Conservation (phyloP, 2,329 filamentous ascomycete species). For the Metarhizium brunneum region DNA sequence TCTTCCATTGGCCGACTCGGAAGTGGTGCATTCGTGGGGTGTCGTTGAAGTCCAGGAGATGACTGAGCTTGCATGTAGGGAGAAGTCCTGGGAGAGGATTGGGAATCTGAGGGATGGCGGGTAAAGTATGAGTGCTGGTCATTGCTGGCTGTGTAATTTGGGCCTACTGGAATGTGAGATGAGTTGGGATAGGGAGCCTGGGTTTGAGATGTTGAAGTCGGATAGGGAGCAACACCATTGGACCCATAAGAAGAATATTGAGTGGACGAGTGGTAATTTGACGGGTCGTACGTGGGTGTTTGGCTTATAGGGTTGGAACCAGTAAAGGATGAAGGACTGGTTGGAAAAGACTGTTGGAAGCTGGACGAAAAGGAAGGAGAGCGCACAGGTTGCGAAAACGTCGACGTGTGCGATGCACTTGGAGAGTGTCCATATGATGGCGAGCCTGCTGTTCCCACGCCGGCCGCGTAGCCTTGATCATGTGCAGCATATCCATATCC, state of each 20-base stretch:
- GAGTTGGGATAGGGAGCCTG: conserved; percentile 43
- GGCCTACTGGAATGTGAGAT: conserved; percentile 43
- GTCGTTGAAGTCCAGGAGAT: conserved; percentile 40
- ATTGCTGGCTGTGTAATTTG: conserved; percentile 35
- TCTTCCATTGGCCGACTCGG: conserved; percentile 43
- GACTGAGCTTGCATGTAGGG: conserved; percentile 31
- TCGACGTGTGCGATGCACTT: conserved; percentile 22
- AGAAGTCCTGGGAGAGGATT: conserved; percentile 37
- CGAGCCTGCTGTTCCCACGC: conserved; percentile 25
- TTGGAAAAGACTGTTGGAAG: conserved; percentile 31
- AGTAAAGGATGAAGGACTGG: conserved; percentile 22
- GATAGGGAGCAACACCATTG: conserved; percentile 22
- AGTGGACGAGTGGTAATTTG: conserved; percentile 15
- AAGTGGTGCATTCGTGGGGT: conserved; percentile 51
- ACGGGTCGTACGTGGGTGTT: conserved; percentile 27
- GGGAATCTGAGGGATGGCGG: conserved; percentile 39
- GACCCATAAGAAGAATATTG: conserved; percentile 21
- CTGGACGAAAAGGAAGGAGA: conserved; percentile 22
- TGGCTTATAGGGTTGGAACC: conserved; percentile 17
- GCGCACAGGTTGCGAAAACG: conserved; percentile 10
- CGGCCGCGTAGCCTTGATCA: conserved; percentile 30
- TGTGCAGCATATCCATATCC: conserved; percentile 39
- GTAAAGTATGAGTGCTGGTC: conserved; percentile 37
- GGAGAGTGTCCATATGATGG: conserved; percentile 28
- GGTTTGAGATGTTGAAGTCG: conserved; percentile 11